phyloP scores from a whole-genome alignment of 176 grass and related monocot genomes.

The Ananas comosus region DNA sequence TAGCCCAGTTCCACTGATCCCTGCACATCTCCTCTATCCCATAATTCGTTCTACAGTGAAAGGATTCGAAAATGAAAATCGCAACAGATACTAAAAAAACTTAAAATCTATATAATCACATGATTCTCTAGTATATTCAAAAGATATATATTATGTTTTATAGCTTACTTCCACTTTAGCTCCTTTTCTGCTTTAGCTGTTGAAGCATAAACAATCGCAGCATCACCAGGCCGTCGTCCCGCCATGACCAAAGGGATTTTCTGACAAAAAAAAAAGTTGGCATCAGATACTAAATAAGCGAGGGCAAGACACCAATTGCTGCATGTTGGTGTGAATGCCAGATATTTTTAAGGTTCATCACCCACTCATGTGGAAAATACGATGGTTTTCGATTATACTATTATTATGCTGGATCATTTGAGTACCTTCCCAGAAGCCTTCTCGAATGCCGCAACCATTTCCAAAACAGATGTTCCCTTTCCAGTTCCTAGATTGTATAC shows the following conservation, averaged over 20 bases:
- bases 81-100: neutral
- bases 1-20: conserved; percentile 40
- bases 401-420: neutral
- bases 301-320: neutral
- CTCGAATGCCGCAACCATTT: conserved; percentile 73
- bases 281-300: neutral
- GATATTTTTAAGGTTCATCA: neutral
- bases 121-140: neutral
- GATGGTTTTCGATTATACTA: neutral
- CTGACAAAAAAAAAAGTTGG: conserved; percentile 12
- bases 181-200: conserved; percentile 68
- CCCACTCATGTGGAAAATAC: neutral
- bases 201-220: conserved; percentile 57
- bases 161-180: conserved; percentile 79
- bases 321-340: neutral
- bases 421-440: conserved; percentile 63
- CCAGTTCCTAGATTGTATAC: conserved; percentile 83
- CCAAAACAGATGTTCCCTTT: conserved; percentile 71
- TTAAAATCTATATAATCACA: neutral
- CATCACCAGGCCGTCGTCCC: conserved; percentile 66
- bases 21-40: conserved; percentile 39
- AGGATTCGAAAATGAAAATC: conserved; percentile 3
- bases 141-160: neutral
- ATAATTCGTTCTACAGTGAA: conserved; percentile 29
- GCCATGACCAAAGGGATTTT: conserved; percentile 63